These are phyloP conservation scores for Macrolepiota fuliginosa DNA, from an alignment of 768 basidiomycete species.

Conservation along the genomic window DNA sequence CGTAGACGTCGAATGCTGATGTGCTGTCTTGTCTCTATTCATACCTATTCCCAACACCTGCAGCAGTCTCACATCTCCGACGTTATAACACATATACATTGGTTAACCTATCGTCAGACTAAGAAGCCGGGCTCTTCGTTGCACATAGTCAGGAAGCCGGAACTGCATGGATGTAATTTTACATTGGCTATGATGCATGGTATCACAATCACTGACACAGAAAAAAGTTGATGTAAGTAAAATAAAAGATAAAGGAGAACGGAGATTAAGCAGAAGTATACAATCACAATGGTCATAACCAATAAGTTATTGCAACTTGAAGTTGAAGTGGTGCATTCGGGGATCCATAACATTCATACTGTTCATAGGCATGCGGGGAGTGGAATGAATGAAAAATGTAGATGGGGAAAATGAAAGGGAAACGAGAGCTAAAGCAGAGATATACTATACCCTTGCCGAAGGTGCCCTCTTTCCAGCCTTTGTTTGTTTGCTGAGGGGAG, in stretches of 20 bases:
- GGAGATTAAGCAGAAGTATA: neutral
- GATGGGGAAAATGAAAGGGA: neutral
- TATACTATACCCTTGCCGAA: slow-evolving; percentile 3
- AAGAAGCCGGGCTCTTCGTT: neutral
- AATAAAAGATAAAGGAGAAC: neutral
- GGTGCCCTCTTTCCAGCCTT: slow-evolving; percentile 3
- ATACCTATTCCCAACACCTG: too few relatives aligned
- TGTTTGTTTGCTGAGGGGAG: neutral
- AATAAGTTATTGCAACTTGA: neutral
- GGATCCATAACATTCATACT: neutral
- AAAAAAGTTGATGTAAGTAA: neutral
- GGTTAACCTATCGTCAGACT: neutral
- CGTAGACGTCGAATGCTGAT: too few relatives aligned
- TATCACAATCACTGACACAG: neutral
- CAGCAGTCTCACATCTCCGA: too few relatives aligned
- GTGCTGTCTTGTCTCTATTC: too few relatives aligned
- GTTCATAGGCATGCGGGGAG: neutral
- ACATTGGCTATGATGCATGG: neutral
- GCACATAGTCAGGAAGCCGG: neutral
- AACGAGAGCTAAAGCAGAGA: neutral
- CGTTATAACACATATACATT: too few relatives aligned
- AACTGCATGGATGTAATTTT: neutral
- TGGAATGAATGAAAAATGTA: neutral
- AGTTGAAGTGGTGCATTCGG: neutral
- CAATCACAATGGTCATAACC: neutral